A percentile compares a stretch with the other conserved stretches of the same genome.
phyloP scores from a whole-genome alignment of 805 yeast species.

The Wickerhamiella lipophila region DNA sequence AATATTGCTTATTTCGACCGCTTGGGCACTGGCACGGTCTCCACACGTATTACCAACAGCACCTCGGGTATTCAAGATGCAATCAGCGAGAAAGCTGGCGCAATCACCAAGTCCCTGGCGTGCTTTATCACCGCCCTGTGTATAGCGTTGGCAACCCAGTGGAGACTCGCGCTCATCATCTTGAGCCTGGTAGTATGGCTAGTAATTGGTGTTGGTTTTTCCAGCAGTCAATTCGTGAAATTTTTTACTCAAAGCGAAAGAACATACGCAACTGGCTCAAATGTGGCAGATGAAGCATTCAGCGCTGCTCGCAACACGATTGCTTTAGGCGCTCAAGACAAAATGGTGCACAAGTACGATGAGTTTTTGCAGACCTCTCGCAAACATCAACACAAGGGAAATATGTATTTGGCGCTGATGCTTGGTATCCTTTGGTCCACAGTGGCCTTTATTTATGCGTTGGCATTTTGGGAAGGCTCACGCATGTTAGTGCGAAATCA shows the following conservation, averaged over 20 bases:
- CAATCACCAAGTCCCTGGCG: slow-evolving; percentile 30
- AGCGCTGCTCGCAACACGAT: slow-evolving; percentile 33
- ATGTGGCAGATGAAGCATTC: slow-evolving; percentile 33
- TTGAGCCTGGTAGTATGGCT: slow-evolving; percentile 26
- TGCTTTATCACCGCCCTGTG: slow-evolving; percentile 31
- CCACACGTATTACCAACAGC: slow-evolving; percentile 33
- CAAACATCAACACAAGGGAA: slow-evolving; percentile 22
- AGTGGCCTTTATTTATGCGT: slow-evolving; percentile 30
- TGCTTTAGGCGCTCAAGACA: slow-evolving; percentile 33
- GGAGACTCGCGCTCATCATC: slow-evolving; percentile 29
- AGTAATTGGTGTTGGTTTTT: slow-evolving; percentile 24
- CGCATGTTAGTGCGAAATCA: slow-evolving; percentile 28
- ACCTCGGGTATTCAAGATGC: slow-evolving; percentile 34
- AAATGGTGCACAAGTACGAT: slow-evolving; percentile 27
- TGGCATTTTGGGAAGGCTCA: slow-evolving; percentile 35
- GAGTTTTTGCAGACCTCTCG: slow-evolving; percentile 22
- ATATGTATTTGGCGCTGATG: slow-evolving; percentile 27
- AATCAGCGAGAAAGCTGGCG: slow-evolving; percentile 33
- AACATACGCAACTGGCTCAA: slow-evolving; percentile 27
- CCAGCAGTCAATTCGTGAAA: slow-evolving; percentile 26
- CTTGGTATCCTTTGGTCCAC: slow-evolving; percentile 30
- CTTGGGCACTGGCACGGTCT: slow-evolving; percentile 34
- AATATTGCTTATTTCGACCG: slow-evolving; percentile 33
- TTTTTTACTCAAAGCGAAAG: slow-evolving; percentile 22
- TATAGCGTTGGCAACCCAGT: slow-evolving; percentile 27